Percentiles rank a stretch among this genome's conserved stretches.
These are phyloP conservation scores for Leccinum ochraceum DNA, from an alignment of 768 basidiomycete species.

Conservation along the genomic window DNA sequence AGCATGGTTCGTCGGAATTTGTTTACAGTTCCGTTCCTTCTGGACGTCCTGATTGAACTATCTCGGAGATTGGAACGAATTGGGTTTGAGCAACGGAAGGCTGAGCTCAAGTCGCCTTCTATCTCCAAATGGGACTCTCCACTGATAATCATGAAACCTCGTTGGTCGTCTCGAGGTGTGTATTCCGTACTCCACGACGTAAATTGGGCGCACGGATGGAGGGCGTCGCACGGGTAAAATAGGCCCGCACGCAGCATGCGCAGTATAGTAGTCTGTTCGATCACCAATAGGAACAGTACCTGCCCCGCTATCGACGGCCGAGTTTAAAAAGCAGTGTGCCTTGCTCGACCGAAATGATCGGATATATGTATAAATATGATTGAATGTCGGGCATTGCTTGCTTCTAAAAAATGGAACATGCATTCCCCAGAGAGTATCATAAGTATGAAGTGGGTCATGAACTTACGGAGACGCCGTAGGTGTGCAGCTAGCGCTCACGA, in stretches of 20 bases:
- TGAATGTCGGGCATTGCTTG: not conserved
- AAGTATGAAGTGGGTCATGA: not conserved
- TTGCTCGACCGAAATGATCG: conserved; percentile 11
- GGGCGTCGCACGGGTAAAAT: not conserved
- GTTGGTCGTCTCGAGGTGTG: conserved; percentile 4
- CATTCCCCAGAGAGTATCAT: not conserved
- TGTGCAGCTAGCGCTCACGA: conserved; percentile 14
- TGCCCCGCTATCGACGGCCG: conserved; percentile 1
- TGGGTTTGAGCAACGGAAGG: conserved; percentile 23
- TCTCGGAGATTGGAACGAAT: conserved; percentile 29
- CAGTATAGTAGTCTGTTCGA: not conserved
- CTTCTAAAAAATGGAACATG: conserved; percentile 26
- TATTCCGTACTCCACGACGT: conserved; percentile 22
- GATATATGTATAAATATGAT: not conserved
- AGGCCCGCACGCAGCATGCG: conserved; percentile 2
- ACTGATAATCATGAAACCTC: conserved; percentile 11
- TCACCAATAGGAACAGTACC: conserved; percentile 10
- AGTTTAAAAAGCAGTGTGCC: conserved; percentile 4
- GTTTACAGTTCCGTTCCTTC: conserved; percentile 14
- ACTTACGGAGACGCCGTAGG: not conserved
- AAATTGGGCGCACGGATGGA: conserved; percentile 17
- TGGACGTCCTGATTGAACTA: conserved; percentile 15
- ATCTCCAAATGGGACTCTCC: conserved; percentile 24
- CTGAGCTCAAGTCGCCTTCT: conserved; percentile 18
- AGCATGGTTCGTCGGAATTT: conserved; percentile 23